These are phyloP conservation scores for Candida arabinofermentans DNA, from an alignment of 805 yeast species.

Conservation along the genomic window DNA sequence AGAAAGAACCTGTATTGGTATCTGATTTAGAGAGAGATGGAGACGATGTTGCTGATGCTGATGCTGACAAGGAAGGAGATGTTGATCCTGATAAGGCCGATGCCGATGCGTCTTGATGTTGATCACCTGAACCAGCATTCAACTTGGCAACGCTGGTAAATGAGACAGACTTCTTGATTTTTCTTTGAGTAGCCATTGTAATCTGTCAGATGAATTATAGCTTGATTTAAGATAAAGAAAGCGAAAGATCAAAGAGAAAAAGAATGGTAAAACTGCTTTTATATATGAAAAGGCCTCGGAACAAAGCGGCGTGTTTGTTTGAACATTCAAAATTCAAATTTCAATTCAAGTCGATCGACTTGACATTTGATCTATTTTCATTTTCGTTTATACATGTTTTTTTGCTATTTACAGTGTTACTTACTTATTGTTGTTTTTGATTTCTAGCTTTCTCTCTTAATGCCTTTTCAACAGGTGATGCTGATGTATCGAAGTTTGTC, in stretches of 20 bases:
- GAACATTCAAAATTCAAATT: too few species aligned
- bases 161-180: slow-evolving; percentile 29
- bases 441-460: slow-evolving; percentile 1
- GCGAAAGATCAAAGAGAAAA: not conserved
- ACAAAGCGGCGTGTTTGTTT: too few species aligned
- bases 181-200: slow-evolving; percentile 7
- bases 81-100: not conserved
- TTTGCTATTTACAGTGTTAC: too few species aligned
- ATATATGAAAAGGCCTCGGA: slow-evolving; percentile 1
- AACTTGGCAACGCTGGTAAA: slow-evolving; percentile 12
- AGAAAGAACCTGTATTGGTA: not conserved
- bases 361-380: too few species aligned
- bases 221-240: not conserved
- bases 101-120: not conserved
- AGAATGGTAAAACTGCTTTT: too few species aligned
- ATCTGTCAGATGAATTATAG: not conserved
- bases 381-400: too few species aligned
- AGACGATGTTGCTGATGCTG: not conserved
- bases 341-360: too few species aligned
- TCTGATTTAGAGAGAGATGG: not conserved
- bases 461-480: slow-evolving; percentile 4
- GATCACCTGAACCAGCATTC: not conserved
- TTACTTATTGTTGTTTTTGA: too few species aligned
- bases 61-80: not conserved
- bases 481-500: slow-evolving; percentile 30